Evolutionary conservation across 2,329 filamentous ascomycete genomes (phyloP), one percentile per base, ranked within the genome.

Genomic region (Helotiales sp.): DNA sequence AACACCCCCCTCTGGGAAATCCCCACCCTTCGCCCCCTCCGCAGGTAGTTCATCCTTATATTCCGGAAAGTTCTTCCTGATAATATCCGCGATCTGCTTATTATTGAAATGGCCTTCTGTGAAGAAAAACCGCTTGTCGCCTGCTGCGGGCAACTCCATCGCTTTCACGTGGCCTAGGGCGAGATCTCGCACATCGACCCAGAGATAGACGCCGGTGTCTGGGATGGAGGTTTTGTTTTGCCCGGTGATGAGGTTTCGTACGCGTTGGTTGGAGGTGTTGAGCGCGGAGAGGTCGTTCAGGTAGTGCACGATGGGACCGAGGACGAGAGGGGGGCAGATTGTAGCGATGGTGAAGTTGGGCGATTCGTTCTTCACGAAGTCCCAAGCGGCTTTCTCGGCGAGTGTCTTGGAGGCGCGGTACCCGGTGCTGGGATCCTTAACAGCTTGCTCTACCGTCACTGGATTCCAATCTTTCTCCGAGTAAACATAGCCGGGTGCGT

Each of bases 251-350:
- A 91, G 79, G 68, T 89, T 84, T 8, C 86, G 81, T 63, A 93
- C 84, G 22, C 89, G 85, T 71, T 88, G 84, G 76, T 93, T 93
- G 15, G 89, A 92, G 1, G 90, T 91, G 79, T 93, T 94, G 69
- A 93, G 80, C 1, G 80, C 80, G n/a, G 87, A 84, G 0, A 91
- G 81, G 24, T 81, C 84, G 68, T 88, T 85, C 2, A 93, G 82
- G 70, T 88, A 87, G 71, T 90, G 85, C 59, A 88, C 84, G 7
- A 90, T 79, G 0, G 89, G 89, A 0, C 89, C 89, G 47, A 90
- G 15, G 0, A 89, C 87, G 64, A 87, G 81, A 0, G 89, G 88
- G 61, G 86, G 86, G 74, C 87, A 87, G 72, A 91, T 86, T 6
- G 86, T 87, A 11, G 84, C 80, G 32, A 92, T 75, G 49, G 86